Conservation (phyloP, 225 moss, liverwort and hornwort genomes). For the Takakia lepidozioides region DNA sequence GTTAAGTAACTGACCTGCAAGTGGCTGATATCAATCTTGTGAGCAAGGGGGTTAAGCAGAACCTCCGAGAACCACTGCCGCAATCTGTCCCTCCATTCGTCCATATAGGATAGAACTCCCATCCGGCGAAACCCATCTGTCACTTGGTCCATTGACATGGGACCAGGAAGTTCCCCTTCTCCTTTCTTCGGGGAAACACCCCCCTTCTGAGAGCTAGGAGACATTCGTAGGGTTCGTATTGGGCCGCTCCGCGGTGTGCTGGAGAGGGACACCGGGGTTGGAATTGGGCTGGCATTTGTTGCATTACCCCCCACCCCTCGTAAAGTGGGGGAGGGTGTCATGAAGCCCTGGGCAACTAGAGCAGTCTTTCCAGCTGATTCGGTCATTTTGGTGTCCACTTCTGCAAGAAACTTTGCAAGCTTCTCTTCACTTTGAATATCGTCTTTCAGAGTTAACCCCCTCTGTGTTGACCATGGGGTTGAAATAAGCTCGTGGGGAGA, state of each 20-base stretch:
- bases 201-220: conserved; percentile 69
- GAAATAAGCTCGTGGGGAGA: conserved; percentile 42
- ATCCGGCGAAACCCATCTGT: conserved; percentile 58
- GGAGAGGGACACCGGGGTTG: conserved; percentile 44
- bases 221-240: conserved; percentile 69
- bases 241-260: conserved; percentile 62
- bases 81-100: conserved; percentile 79
- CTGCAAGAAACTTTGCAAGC: conserved; percentile 65
- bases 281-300: conserved; percentile 31
- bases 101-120: conserved; percentile 66
- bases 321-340: conserved; percentile 68
- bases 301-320: conserved; percentile 41
- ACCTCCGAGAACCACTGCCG: conserved; percentile 93
- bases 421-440: conserved; percentile 72
- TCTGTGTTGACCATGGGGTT: conserved; percentile 51
- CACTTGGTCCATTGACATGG: conserved; percentile 86
- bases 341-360: conserved; percentile 28
- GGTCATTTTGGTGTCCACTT: conserved; percentile 64
- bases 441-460: conserved; percentile 40
- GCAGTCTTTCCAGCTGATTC: conserved; percentile 39
- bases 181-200: conserved; percentile 87
- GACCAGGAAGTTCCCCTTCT: conserved; percentile 71
- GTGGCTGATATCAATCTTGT: conserved; percentile 81
- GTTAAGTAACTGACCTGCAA: conserved; percentile 59
- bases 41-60: conserved; percentile 72